These are phyloP conservation scores for Gryganskiella cystojenkinii DNA, from an alignment of 192 early-diverging fungal genomes.

Conservation along the genomic window DNA sequence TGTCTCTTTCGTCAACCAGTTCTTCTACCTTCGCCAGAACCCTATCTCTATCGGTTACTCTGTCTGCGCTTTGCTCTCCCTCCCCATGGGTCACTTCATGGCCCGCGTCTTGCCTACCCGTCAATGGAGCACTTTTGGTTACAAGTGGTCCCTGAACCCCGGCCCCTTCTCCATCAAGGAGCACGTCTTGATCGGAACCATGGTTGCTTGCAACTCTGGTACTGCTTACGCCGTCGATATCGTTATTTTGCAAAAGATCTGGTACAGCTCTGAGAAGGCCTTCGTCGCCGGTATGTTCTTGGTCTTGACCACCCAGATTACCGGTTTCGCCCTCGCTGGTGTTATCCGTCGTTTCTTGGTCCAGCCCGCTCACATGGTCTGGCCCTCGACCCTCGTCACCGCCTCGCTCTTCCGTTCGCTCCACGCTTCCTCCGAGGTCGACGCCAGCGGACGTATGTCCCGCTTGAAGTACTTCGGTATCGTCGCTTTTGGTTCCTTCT, in stretches of 20 bases:
- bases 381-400: slow-evolving; percentile 79
- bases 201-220: slow-evolving; percentile 59
- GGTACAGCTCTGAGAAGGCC: slow-evolving; percentile 65
- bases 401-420: slow-evolving; percentile 60
- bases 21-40: slow-evolving; percentile 39
- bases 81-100: slow-evolving; percentile 48
- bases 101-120: slow-evolving; percentile 65
- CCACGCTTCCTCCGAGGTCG: slow-evolving; percentile 49
- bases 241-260: slow-evolving; percentile 66
- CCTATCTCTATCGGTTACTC: slow-evolving; percentile 21
- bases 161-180: slow-evolving; percentile 75
- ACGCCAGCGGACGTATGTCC: slow-evolving; percentile 31
- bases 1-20: slow-evolving; percentile 8
- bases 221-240: slow-evolving; percentile 72
- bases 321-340: slow-evolving; percentile 78
- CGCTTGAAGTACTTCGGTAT: slow-evolving; percentile 57
- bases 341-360: slow-evolving; percentile 84
- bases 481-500: slow-evolving; percentile 56
- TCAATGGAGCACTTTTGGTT: neutral
- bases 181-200: slow-evolving; percentile 69
- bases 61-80: slow-evolving; percentile 48
- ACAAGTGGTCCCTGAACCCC: slow-evolving; percentile 17
- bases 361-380: slow-evolving; percentile 86
- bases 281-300: slow-evolving; percentile 65
- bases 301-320: slow-evolving; percentile 68